These are phyloP conservation scores for Lobosporangium transversale DNA, from an alignment of 192 early-diverging fungal species.

Conservation along the genomic window DNA sequence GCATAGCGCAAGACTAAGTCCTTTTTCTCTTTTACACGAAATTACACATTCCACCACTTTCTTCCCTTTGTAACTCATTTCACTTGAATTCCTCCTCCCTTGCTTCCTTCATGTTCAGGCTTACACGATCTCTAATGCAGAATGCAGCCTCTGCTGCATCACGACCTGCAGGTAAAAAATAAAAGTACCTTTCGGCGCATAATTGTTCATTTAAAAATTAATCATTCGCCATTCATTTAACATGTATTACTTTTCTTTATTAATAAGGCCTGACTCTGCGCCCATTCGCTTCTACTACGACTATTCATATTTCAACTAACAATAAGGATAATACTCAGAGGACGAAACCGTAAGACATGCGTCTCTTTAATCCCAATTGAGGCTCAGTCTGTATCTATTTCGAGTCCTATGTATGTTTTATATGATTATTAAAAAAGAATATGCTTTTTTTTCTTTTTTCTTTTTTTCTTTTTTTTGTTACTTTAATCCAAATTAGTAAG, in stretches of 20 bases:
- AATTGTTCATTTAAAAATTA: neutral
- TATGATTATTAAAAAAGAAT: no score
- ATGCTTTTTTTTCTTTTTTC: neutral
- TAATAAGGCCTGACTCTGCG: conserved; percentile 17
- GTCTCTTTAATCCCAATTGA: no score
- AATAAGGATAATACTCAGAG: conserved; percentile 17
- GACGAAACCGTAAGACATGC: conserved; percentile 46
- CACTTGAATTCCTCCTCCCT: neutral
- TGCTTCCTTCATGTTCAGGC: conserved; percentile 21
- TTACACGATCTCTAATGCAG: conserved; percentile 17
- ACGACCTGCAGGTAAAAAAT: conserved; percentile 22
- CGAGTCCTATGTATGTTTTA: no score
- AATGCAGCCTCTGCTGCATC: neutral
- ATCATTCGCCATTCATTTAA: neutral
- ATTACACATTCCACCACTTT: neutral
- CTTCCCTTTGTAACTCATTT: neutral
- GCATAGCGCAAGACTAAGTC: neutral
- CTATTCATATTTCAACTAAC: conserved; percentile 3
- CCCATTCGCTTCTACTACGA: conserved; percentile 22
- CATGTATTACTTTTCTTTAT: neutral
- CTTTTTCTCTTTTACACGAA: neutral
- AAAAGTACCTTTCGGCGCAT: neutral
- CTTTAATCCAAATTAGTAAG: conserved; percentile 31
- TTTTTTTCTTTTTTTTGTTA: neutral
- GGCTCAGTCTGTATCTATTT: no score